These are phyloP conservation scores for Calcarisporium arbuscula DNA, from an alignment of 2,329 filamentous ascomycete species.

Conservation along the genomic window DNA sequence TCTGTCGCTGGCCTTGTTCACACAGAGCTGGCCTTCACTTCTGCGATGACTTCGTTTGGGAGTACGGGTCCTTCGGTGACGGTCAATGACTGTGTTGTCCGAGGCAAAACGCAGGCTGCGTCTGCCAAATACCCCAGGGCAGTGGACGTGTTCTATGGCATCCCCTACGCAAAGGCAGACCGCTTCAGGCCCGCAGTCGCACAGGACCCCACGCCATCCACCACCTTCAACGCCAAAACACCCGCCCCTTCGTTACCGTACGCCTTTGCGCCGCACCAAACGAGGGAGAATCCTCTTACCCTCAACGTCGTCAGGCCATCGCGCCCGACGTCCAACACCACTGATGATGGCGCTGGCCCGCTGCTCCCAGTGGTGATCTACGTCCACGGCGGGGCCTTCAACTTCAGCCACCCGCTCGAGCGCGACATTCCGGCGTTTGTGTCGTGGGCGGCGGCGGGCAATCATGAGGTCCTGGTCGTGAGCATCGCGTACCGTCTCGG, in stretches of 20 bases:
- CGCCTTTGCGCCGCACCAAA: conserved; percentile 18
- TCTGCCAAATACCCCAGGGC: conserved; percentile 27
- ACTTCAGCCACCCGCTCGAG: conserved; percentile 45
- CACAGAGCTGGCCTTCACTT: no score
- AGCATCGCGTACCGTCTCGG: conserved; percentile 60
- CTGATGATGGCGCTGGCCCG: not conserved
- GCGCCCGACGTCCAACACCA: conserved; percentile 3
- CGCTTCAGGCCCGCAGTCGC: conserved; percentile 38
- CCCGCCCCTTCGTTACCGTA: conserved; percentile 25
- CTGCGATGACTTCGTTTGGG: no score
- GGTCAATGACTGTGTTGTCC: conserved; percentile 16
- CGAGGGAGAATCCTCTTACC: conserved; percentile 47
- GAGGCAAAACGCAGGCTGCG: conserved; percentile 15
- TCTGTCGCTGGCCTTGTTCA: no score
- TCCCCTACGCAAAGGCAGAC: conserved; percentile 42
- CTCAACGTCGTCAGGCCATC: conserved; percentile 43
- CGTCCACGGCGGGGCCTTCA: conserved; percentile 58
- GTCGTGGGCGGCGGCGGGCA: conserved; percentile 40
- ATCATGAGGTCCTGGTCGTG: conserved; percentile 52
- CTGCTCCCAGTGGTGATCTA: conserved; percentile 47
- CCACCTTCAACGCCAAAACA: conserved; percentile 24
- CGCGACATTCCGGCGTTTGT: conserved; percentile 58
- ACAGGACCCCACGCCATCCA: conserved; percentile 2
- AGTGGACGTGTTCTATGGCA: conserved; percentile 42
- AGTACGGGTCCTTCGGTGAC: conserved; percentile 12